Evolutionary conservation across 2,329 filamentous ascomycete species (phyloP), one percentile per base, ranked within the genome.

Genomic region (Trichophyton simii): DNA sequence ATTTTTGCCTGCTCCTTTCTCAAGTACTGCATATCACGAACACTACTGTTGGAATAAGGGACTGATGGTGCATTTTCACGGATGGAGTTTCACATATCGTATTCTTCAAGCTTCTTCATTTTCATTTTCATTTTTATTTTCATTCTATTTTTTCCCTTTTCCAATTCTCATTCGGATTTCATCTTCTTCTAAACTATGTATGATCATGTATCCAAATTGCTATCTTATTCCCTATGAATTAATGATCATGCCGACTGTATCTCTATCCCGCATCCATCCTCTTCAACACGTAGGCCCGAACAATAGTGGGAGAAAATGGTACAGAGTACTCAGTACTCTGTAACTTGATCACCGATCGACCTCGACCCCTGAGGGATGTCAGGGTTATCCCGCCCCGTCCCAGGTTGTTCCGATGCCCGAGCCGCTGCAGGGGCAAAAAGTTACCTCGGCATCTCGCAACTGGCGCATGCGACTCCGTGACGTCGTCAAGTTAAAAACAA

Each of bases 41-140:
- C 50, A 54, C 34, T 11, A 54, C 50, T 54, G 50, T 54, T 54
- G 50, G 50, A 54, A 34, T 54, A 54, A 54, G 50, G 50, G 50
- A 31, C 6, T 31, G 28, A 54, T 54, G 50, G 50, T 54, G 50
- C 50, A 54, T 54, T 31, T 28, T 54, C 22, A 28, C 31, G 50
- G 50, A 34, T 15, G 50, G 50, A 22, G 13, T 54, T 54, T 28
- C 28, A 20, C 28, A 28, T 54, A n/a, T 42, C 28, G 6, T 31
- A 31, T 42, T 42, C 38, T 42, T 42, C 38, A 31, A 31, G 28
- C 6, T 6, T 7, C 22, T 22, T 22, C 31, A 34, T 5, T 34
- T 34, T 34, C 8, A 34, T 13, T 36, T 11, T 13, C 22, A 22
- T 36, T 11, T 38, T 38, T 11, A 13, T 38, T 38, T 13, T 38